Evolutionary conservation across 345 rosid genomes (phyloP), one percentile per base, ranked within the genome.

Genomic region (Moringa oleifera): DNA sequence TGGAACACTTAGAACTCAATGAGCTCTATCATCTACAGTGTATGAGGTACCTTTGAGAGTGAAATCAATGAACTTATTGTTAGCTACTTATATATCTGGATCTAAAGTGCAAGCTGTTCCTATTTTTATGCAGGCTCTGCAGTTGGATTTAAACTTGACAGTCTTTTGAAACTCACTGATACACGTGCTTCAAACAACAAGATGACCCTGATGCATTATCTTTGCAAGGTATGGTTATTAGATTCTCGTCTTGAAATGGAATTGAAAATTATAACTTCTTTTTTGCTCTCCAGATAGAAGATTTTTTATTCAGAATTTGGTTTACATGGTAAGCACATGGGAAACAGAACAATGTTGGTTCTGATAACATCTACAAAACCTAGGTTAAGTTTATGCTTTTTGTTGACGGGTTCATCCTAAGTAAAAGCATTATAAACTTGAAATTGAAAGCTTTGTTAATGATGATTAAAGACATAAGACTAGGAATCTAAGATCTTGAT

Each of bases 201-300:
- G 83, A 91, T 89, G 95, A 95, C 99, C 37, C 95, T 91, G 46
- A 88, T 95, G 99, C 95, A 95, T 79, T 95, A 85, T 77, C 87
- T 95, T 66, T 95, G 99, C 79, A 95, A 85, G 96, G 99, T 95
- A 74, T 66, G 56, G 8, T 62, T 33, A 25, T 23, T 50, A 54
- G 47, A 56, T 45, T 37, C 46, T 28, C 33, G 3, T 28, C 33
- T 28, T 28, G 3, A 3, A 2, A 8, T 28, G 33, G 5, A 28
- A 28, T 28, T 28, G 33, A 28, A 28, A 2, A 28, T 28, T 8
- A 28, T 28, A 8, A 2, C 8, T 28, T 28, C 33, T 28, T 28
- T 28, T 28, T 28, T 28, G 3, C 8, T 28, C 17, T 11, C 47
- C 13, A 7, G 12, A 7, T 41, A 41, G 47, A 41, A 41, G 47